A percentile compares a stretch with the other conserved stretches of the same genome.
These are phyloP conservation scores for Penicillium canescens DNA, from an alignment of 495 filamentous ascomycete genomes.

Conservation along the genomic window DNA sequence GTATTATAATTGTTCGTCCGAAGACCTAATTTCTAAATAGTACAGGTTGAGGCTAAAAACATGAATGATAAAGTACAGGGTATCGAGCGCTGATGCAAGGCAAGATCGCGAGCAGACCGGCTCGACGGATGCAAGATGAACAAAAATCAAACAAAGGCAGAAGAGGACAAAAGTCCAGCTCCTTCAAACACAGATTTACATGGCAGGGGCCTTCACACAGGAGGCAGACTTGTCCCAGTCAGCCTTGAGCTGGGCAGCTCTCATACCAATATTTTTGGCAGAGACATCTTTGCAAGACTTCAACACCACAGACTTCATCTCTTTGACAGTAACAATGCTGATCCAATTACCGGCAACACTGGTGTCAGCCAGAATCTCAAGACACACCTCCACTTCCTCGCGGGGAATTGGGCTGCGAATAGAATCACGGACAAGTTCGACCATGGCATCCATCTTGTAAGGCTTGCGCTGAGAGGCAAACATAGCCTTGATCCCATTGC, in stretches of 20 bases:
- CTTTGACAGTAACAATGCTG: slow-evolving; percentile 41
- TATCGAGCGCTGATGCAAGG: slow-evolving; percentile 39
- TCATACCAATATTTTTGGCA: slow-evolving; percentile 38
- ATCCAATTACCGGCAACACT: slow-evolving; percentile 48
- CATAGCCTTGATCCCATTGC: slow-evolving; percentile 35
- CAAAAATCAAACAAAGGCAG: slow-evolving; percentile 21
- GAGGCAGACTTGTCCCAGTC: slow-evolving; percentile 27
- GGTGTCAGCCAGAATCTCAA: slow-evolving; percentile 43
- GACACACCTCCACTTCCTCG: slow-evolving; percentile 41
- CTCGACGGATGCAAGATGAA: slow-evolving; percentile 29
- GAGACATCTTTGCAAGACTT: slow-evolving; percentile 44
- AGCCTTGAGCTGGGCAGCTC: slow-evolving; percentile 36
- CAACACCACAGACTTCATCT: slow-evolving; percentile 44
- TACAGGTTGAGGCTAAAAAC: slow-evolving; percentile 12
- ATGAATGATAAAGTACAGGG: slow-evolving; percentile 23
- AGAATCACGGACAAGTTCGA: slow-evolving; percentile 42
- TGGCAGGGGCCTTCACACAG: slow-evolving; percentile 9
- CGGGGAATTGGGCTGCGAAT: slow-evolving; percentile 39
- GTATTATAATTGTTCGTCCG: slow-evolving; percentile 18
- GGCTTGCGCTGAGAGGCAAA: slow-evolving; percentile 40
- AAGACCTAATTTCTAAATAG: slow-evolving; percentile 16
- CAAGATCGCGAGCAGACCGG: slow-evolving; percentile 29
- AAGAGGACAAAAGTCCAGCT: slow-evolving; percentile 4
- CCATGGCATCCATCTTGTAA: slow-evolving; percentile 39
- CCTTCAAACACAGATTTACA: slow-evolving; percentile 16